A percentile compares a stretch with the other conserved stretches of the same genome.
phyloP scores from a whole-genome alignment of 306 rosid species.

The Pachyrhizus erosus region DNA sequence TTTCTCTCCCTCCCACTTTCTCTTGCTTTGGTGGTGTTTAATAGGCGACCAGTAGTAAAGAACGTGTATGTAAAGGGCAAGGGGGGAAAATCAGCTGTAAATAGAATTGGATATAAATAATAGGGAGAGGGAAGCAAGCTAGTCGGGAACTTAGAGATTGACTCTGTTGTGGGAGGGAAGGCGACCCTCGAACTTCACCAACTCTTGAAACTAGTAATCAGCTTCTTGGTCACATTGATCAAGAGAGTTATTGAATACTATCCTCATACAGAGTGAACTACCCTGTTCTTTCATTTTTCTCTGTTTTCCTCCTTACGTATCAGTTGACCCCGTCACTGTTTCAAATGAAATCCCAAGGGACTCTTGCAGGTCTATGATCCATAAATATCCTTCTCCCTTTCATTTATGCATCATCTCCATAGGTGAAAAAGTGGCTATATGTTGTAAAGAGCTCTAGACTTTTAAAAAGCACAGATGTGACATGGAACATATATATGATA shows the following conservation, averaged over 20 bases:
- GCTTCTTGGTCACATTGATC: not conserved
- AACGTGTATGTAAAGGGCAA: not conserved
- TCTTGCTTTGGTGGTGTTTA: not conserved
- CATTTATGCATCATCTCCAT: not conserved
- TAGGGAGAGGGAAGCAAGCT: not conserved
- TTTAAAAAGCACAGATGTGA: not conserved
- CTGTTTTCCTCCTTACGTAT: not conserved
- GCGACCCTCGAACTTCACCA: not conserved
- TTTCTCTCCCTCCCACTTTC: too few species aligned
- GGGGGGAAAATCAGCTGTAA: not conserved
- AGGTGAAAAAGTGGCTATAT: not conserved
- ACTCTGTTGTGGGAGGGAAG: not conserved
- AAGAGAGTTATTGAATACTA: not conserved
- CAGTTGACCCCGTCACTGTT: not conserved
- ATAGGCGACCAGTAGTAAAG: not conserved
- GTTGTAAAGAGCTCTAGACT: not conserved
- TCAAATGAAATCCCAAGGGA: not conserved
- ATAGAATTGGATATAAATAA: not conserved
- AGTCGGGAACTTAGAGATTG: not conserved
- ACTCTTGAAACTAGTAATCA: not conserved
- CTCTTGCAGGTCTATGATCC: not conserved
- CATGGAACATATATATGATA: not conserved
- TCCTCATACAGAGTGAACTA: not conserved
- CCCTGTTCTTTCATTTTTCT: not conserved
- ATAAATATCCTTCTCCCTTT: slow-evolving; percentile 35